A percentile compares a stretch with the other conserved stretches of the same genome.
Conservation (phyloP, 768 basidiomycete genomes). For the Pleurotus tuoliensis region DNA sequence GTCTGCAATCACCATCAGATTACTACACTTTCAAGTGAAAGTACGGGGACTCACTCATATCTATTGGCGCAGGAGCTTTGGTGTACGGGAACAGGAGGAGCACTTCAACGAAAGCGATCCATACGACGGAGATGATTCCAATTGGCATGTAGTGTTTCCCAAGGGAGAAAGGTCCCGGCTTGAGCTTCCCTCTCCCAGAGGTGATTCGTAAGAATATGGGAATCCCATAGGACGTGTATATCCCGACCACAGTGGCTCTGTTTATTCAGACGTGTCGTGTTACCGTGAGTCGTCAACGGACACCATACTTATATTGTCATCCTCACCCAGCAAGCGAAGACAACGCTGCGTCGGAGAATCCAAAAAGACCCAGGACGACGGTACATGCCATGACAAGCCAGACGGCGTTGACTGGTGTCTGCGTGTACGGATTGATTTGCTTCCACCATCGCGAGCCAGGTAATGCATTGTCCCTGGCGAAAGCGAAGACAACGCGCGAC, state of each 20-base stretch:
- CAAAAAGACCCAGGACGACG: conserved; percentile 25
- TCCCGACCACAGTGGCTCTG: conserved; percentile 27
- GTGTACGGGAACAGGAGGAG: conserved; percentile 29
- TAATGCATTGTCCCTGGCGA: conserved; percentile 41
- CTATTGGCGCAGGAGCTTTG: conserved; percentile 16
- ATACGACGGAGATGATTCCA: conserved; percentile 23
- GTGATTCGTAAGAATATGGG: conserved; percentile 34
- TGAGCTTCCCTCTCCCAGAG: conserved; percentile 25
- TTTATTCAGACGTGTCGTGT: not conserved
- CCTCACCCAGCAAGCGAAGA: conserved; percentile 30
- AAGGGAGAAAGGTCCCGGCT: conserved; percentile 30
- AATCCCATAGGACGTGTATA: conserved; percentile 34
- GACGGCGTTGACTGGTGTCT: conserved; percentile 36
- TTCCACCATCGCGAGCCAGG: conserved; percentile 35
- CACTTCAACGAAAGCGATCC: conserved; percentile 29
- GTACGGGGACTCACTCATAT: conserved; percentile 27
- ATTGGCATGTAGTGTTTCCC: conserved; percentile 25
- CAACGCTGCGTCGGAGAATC: conserved; percentile 29
- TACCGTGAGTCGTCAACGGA: not conserved
- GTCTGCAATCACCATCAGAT: conserved; percentile 20
- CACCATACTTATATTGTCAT: not conserved
- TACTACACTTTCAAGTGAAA: not conserved
- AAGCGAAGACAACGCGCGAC: conserved; percentile 61
- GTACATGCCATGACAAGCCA: conserved; percentile 32
- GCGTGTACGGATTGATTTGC: conserved; percentile 24